These are phyloP conservation scores for Backusella circina DNA, from an alignment of 192 early-diverging fungal genomes.

Conservation along the genomic window DNA sequence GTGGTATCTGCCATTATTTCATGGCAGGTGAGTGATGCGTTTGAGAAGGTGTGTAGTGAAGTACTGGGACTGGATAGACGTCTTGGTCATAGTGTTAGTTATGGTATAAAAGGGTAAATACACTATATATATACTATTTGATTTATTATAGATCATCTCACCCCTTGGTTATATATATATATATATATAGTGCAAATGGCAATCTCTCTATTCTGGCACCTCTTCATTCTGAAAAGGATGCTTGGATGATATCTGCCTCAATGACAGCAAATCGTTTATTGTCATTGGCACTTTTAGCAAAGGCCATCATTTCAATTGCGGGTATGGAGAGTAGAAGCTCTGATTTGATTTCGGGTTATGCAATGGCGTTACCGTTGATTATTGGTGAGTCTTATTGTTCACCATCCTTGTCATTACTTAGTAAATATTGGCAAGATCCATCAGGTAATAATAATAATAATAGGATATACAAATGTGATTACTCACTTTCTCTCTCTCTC, in stretches of 20 bases:
- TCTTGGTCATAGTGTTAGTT: slow-evolving; percentile 9
- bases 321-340: slow-evolving; percentile 21
- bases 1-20: slow-evolving; percentile 43
- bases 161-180: no score
- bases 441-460: slow-evolving; percentile 42
- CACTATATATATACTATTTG: not conserved
- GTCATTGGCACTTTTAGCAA: slow-evolving; percentile 55
- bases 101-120: slow-evolving; percentile 51
- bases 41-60: slow-evolving; percentile 44
- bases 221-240: slow-evolving; percentile 12
- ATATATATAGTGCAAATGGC: slow-evolving; percentile 51
- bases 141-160: not conserved
- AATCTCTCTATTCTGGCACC: slow-evolving; percentile 63
- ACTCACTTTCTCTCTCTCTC: no score
- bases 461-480: no score
- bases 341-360: slow-evolving; percentile 44
- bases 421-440: slow-evolving; percentile 85
- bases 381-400: slow-evolving; percentile 47
- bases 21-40: slow-evolving; percentile 50
- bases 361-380: slow-evolving; percentile 40
- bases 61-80: not conserved
- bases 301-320: slow-evolving; percentile 45
- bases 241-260: slow-evolving; percentile 63
- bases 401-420: slow-evolving; percentile 68
- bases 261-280: slow-evolving; percentile 65